Conservation (phyloP, 495 filamentous ascomycete genomes). For the Tuber aestivum region DNA sequence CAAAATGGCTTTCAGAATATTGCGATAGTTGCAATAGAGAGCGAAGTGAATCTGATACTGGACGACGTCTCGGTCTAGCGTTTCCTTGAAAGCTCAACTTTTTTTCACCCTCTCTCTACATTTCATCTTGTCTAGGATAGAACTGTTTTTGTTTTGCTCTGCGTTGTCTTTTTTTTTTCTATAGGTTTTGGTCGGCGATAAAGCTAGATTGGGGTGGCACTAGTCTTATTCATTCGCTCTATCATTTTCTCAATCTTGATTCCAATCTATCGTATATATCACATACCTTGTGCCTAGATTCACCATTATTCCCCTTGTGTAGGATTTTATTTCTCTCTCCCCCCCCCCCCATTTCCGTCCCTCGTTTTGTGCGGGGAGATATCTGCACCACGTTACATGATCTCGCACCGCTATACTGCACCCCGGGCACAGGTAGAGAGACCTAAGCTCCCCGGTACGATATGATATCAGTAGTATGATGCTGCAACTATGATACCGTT, state of each 20-base stretch:
- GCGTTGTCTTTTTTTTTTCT: background rate
- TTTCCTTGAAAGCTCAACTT: constrained; percentile 22
- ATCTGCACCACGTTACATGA: background rate
- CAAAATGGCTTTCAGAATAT: constrained; percentile 48
- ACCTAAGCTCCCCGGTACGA: background rate
- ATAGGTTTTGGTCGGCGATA: background rate
- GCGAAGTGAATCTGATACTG: constrained; percentile 36
- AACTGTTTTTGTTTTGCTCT: constrained; percentile 5
- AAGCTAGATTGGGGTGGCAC: background rate
- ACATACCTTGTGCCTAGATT: background rate
- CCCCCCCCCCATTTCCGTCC: background rate
- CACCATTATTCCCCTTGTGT: background rate
- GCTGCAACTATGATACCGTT: background rate
- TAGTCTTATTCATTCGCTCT: background rate
- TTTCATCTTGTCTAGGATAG: constrained; percentile 13
- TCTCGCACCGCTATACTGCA: background rate
- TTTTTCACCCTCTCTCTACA: constrained; percentile 9
- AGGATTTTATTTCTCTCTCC: background rate
- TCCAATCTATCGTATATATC: background rate
- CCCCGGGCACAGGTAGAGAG: background rate
- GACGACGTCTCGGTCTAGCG: constrained; percentile 8
- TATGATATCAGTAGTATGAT: no score
- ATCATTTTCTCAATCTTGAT: background rate
- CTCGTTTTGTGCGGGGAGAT: background rate
- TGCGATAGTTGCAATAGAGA: constrained; percentile 68